These are phyloP conservation scores for Hirsutella minnesotensis DNA, from an alignment of 2,329 filamentous ascomycete species.

Conservation along the genomic window DNA sequence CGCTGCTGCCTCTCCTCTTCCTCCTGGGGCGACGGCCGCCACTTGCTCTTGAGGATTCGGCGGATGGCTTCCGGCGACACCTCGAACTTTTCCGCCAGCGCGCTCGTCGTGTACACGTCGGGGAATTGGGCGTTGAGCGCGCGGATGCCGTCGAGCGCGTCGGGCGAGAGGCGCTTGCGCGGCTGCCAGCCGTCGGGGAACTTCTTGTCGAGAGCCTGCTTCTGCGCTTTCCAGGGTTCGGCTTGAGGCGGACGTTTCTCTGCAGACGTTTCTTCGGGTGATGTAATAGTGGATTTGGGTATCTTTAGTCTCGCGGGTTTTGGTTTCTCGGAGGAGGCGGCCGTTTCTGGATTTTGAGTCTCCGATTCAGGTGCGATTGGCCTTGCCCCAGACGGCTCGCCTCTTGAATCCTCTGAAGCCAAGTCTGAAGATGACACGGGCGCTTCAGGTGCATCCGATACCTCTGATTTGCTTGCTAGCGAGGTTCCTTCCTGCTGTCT, in stretches of 20 bases:
- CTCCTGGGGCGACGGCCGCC: slow-evolving; percentile 50
- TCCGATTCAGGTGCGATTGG: too few species aligned
- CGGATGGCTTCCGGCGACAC: slow-evolving; percentile 81
- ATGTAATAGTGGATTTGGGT: not conserved
- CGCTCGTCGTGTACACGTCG: slow-evolving; percentile 59
- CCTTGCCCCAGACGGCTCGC: too few species aligned
- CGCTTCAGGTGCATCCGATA: not conserved
- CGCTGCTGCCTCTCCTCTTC: slow-evolving; percentile 44
- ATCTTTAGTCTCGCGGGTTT: not conserved
- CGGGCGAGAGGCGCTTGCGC: slow-evolving; percentile 77
- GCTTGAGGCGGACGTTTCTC: slow-evolving; percentile 10
- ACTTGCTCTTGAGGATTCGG: slow-evolving; percentile 73
- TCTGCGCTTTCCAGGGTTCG: slow-evolving; percentile 64
- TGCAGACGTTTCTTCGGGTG: not conserved
- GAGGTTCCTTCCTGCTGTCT: slow-evolving; percentile 8
- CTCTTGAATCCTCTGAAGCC: not conserved
- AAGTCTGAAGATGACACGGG: not conserved
- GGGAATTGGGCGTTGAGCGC: slow-evolving; percentile 70
- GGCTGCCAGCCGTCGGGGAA: slow-evolving; percentile 76
- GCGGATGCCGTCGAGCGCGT: slow-evolving; percentile 82
- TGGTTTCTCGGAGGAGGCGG: too few species aligned
- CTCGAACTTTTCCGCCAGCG: slow-evolving; percentile 68
- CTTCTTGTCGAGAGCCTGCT: slow-evolving; percentile 61
- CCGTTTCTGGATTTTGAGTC: too few species aligned
- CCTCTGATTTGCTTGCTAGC: not conserved